phyloP scores from a whole-genome alignment of 148 eudicot genomes.

The Amaranthus palmeri region DNA sequence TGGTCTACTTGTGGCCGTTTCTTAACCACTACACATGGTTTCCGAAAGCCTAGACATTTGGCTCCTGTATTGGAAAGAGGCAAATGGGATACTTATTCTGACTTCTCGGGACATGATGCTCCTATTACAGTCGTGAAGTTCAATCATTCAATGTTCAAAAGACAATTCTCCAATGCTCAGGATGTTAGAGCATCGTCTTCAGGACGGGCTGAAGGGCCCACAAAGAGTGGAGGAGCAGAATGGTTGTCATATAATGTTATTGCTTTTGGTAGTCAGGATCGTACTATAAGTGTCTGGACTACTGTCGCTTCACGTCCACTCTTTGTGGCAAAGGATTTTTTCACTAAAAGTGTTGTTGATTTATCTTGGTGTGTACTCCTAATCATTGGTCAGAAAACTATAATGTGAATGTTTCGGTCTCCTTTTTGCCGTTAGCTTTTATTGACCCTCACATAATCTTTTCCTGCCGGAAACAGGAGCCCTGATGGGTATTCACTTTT shows the following conservation, averaged over 20 bases:
- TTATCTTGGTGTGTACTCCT: constrained; percentile 60
- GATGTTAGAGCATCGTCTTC: constrained; percentile 55
- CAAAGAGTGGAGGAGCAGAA: constrained; percentile 75
- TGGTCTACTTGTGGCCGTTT: constrained; percentile 99
- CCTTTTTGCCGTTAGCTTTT: neutral
- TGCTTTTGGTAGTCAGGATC: constrained; percentile 98
- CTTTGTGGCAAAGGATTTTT: constrained; percentile 95
- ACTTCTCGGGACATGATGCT: constrained; percentile 96
- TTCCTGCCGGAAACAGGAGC: constrained; percentile 54
- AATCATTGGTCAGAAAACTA: neutral
- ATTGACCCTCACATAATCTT: constrained; percentile 6
- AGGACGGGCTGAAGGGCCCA: constrained; percentile 80
- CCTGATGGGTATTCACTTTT: constrained; percentile 96
- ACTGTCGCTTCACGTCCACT: constrained; percentile 97
- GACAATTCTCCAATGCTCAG: constrained; percentile 42
- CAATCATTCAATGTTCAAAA: constrained; percentile 91
- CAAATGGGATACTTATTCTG: constrained; percentile 95
- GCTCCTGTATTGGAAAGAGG: constrained; percentile 99
- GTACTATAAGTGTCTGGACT: constrained; percentile 97
- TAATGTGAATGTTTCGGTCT: neutral
- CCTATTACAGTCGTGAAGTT: constrained; percentile 93
- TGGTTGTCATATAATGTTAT: constrained; percentile 78
- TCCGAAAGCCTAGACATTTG: constrained; percentile 94
- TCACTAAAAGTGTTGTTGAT: constrained; percentile 92
- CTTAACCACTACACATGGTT: constrained; percentile 94